These are phyloP conservation scores for Didymosphaeria variabile DNA, from an alignment of 2,329 filamentous ascomycete species.

Conservation along the genomic window DNA sequence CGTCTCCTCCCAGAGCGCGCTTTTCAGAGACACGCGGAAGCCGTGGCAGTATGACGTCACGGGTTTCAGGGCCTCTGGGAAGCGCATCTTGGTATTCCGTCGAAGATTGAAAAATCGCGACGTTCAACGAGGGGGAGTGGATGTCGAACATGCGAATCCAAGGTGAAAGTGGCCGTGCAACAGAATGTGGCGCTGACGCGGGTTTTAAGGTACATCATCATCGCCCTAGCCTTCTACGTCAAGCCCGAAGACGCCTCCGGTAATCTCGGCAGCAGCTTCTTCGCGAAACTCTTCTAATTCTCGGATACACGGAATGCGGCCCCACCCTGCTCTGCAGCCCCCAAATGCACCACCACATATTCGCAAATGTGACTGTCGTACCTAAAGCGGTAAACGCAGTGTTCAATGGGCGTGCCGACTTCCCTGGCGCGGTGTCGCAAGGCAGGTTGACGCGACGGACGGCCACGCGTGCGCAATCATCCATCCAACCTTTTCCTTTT, in stretches of 20 bases:
- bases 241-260: slow-evolving; percentile 63
- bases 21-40: slow-evolving; percentile 10
- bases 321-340: slow-evolving; percentile 3
- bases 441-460: background rate
- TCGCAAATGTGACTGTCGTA: background rate
- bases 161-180: slow-evolving; percentile 13
- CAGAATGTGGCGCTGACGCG: slow-evolving; percentile 4
- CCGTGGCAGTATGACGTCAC: slow-evolving; percentile 2
- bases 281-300: slow-evolving; percentile 16
- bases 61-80: background rate
- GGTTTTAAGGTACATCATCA: slow-evolving; percentile 62
- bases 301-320: slow-evolving; percentile 7
- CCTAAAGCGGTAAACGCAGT: background rate
- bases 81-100: background rate
- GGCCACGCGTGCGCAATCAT: background rate
- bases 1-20: slow-evolving; percentile 9
- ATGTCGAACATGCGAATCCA: slow-evolving; percentile 1
- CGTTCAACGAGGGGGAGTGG: background rate
- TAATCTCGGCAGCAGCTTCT: slow-evolving; percentile 41
- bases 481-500: background rate
- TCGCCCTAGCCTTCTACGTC: slow-evolving; percentile 68
- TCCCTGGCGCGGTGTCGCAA: background rate
- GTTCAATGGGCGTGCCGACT: background rate
- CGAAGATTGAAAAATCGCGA: background rate
- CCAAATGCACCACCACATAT: background rate